Base-by-base conservation (phyloP, 192 early-diverging fungal genomes). In the Diversispora epigaea region DNA sequence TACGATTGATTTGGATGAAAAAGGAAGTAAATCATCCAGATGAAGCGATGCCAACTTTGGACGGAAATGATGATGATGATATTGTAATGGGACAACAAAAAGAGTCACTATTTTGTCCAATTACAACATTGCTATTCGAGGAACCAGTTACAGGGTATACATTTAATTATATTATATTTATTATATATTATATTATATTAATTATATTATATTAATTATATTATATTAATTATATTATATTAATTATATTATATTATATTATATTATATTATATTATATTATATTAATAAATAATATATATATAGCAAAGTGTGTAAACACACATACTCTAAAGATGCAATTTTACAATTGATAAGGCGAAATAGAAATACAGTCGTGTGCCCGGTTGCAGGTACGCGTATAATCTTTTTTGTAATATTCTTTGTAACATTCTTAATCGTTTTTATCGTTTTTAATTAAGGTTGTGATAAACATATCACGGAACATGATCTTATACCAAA, bases 1-100 rank as follows among this genome's bases (percentile, higher is more conserved):
- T 52, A 22, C 8, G 9, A 32, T 17, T 15, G 6, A 55, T 1
- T 69, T 8, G 17, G 19, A 25, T 56, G 9, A n/a, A 9, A 69
- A 62, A 80, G 79, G 77, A 71, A 67, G 67, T 80, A 4, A 58
- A 80, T 15, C 76, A 80, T 52, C 73, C 58, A 11, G 73, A 78
- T 70, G 77, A 74, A 66, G 15, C 44, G 7, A 77, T 80, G 77
- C 77, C 76, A 43, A 4, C 50, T 9, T 52, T 71, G 22, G 54
- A 70, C 25, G 46, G 64, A 12, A 39, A 71, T 21, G 67, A 54
- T 4, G 76, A 80, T 61, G 78, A 79, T 49, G 79, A 80, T 58
- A 65, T 80, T 70, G 60, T 80, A 11, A 19, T 80, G 15, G 60
- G 73, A 14, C 19, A 17, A 15, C 55, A 76, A 4, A 80, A 76